phyloP scores from a whole-genome alignment of 768 basidiomycete species.

The Cubamyces lactineus region DNA sequence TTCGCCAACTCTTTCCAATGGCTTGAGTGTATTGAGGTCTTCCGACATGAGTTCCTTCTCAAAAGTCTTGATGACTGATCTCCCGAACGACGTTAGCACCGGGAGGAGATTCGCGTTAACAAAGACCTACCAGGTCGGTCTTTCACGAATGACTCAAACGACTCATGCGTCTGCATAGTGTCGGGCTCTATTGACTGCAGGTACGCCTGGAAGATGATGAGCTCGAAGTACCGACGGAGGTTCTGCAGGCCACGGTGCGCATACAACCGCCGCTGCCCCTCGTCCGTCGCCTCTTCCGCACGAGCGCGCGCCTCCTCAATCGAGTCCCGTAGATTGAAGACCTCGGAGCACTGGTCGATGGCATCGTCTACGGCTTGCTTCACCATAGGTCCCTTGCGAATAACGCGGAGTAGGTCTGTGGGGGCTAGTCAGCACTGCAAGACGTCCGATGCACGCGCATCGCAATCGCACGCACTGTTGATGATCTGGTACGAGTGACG shows the following conservation, averaged over 20 bases:
- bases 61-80: constrained; percentile 89
- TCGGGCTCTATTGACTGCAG: constrained; percentile 81
- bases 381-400: constrained; percentile 83
- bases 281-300: constrained; percentile 79
- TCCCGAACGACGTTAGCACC: not conserved
- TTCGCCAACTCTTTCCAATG: constrained; percentile 72
- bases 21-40: constrained; percentile 78
- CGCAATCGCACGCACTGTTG: constrained; percentile 60
- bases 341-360: constrained; percentile 82
- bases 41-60: constrained; percentile 85
- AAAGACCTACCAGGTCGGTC: constrained; percentile 70
- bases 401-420: constrained; percentile 79
- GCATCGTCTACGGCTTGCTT: constrained; percentile 87
- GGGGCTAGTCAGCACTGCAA: not conserved
- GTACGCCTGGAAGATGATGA: constrained; percentile 90
- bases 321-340: constrained; percentile 84
- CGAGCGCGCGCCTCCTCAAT: constrained; percentile 82
- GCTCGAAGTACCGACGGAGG: constrained; percentile 80
- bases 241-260: constrained; percentile 78
- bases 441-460: constrained; percentile 1
- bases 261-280: constrained; percentile 63
- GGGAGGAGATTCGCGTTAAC: too few relatives aligned
- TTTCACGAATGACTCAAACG: constrained; percentile 82
- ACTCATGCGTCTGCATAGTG: constrained; percentile 72
- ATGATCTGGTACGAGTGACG: constrained; percentile 84